Conservation (phyloP, 2,329 filamentous ascomycete genomes). For the Aspergillus phoenicis region DNA sequence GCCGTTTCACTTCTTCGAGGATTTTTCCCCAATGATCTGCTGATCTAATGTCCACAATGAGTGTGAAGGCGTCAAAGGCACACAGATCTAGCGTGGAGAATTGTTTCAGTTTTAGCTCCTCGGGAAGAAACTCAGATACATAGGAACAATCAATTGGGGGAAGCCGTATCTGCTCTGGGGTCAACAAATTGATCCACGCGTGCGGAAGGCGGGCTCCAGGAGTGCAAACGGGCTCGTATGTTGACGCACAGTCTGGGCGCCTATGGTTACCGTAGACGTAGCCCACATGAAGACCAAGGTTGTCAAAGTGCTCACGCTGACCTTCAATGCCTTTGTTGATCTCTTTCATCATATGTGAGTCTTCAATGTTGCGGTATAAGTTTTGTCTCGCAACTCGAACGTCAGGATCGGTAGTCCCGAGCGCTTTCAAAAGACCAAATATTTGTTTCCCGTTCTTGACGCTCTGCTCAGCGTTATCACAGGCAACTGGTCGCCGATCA, state of each 20-base stretch:
- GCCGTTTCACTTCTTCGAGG: neutral
- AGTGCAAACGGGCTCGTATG: conserved; percentile 41
- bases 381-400: conserved; percentile 12
- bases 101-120: conserved; percentile 29
- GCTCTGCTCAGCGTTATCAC: conserved; percentile 46
- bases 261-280: conserved; percentile 16
- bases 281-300: conserved; percentile 17
- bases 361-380: conserved; percentile 12
- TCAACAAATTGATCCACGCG: conserved; percentile 37
- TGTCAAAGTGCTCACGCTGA: conserved; percentile 21
- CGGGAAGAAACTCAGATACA: conserved; percentile 32
- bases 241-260: conserved; percentile 41
- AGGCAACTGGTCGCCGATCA: conserved; percentile 44
- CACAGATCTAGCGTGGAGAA: conserved; percentile 45
- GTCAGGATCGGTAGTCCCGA: conserved; percentile 38
- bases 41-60: conserved; percentile 25
- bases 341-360: neutral
- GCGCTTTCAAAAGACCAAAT: conserved; percentile 44
- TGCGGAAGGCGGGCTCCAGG: conserved; percentile 47
- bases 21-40: conserved; percentile 1
- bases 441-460: conserved; percentile 50
- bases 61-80: conserved; percentile 33
- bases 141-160: conserved; percentile 39
- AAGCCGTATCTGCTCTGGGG: neutral
- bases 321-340: conserved; percentile 17